A percentile compares a stretch with the other conserved stretches of the same genome.
Conservation (phyloP, 2,329 filamentous ascomycete species). For the Fusarium neocosmosporiellum region DNA sequence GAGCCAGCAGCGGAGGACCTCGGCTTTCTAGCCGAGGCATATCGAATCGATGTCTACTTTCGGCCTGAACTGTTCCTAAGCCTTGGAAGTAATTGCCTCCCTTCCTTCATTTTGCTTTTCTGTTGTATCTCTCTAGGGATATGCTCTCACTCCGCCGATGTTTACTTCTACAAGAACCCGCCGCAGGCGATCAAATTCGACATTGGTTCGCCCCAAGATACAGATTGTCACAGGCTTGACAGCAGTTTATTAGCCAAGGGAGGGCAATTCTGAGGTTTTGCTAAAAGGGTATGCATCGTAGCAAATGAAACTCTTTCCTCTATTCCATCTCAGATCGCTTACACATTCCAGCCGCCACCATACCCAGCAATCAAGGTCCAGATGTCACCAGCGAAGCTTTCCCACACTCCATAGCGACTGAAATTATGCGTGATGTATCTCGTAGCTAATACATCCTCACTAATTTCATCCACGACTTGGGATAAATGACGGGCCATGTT, state of each 20-base stretch:
- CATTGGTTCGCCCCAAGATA: no score
- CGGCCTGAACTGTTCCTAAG: neutral
- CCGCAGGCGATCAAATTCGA: neutral
- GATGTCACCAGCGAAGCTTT: neutral
- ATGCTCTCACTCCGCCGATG: neutral
- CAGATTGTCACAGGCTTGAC: neutral
- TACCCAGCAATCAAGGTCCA: neutral
- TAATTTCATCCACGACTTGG: neutral
- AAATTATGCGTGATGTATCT: neutral
- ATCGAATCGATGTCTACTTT: neutral
- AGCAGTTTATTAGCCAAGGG: no score
- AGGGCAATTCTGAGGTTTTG: no score
- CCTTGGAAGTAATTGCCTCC: rapidly evolving
- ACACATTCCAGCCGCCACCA: neutral
- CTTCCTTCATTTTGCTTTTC: neutral
- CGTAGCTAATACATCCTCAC: neutral
- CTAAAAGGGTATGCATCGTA: neutral
- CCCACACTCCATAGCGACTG: neutral
- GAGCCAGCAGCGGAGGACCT: neutral
- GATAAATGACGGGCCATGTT: neutral
- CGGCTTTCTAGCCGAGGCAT: neutral
- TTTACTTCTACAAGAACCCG: neutral
- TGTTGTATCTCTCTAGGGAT: neutral
- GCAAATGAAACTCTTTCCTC: neutral
- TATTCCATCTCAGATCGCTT: neutral